These are phyloP conservation scores for Colletotrichum horii DNA, from an alignment of 2,329 filamentous ascomycete genomes.

Conservation along the genomic window DNA sequence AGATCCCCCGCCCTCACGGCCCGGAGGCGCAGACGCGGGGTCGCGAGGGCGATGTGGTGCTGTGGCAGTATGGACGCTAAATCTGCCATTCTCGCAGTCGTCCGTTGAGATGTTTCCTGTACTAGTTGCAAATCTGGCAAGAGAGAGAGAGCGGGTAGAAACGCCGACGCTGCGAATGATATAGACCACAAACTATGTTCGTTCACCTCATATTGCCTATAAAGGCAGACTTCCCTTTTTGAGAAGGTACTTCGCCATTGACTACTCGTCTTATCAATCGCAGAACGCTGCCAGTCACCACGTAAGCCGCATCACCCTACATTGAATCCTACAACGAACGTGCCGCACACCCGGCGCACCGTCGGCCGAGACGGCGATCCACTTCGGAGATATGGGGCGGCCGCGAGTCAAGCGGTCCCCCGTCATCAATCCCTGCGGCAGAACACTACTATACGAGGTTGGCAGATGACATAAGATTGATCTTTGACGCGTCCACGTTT, in stretches of 20 bases:
- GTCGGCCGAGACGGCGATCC: background rate
- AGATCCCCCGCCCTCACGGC: background rate
- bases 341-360: background rate
- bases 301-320: background rate
- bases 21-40: background rate
- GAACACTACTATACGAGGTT: too few relatives aligned
- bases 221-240: background rate
- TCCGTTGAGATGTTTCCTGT: background rate
- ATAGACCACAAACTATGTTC: background rate
- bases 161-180: too few relatives aligned
- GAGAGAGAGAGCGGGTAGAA: too few relatives aligned
- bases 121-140: too few relatives aligned
- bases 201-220: fast-evolving
- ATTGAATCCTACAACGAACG: too few relatives aligned
- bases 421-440: too few relatives aligned
- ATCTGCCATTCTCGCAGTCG: background rate
- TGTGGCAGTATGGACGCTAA: fast-evolving
- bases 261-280: background rate
- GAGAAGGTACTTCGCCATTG: background rate
- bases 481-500: background rate
- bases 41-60: background rate
- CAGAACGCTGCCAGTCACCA: background rate
- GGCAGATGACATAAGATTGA: background rate
- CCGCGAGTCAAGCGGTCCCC: background rate
- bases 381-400: background rate